Conservation (phyloP, 768 basidiomycete genomes). For the Crucibulum laeve region DNA sequence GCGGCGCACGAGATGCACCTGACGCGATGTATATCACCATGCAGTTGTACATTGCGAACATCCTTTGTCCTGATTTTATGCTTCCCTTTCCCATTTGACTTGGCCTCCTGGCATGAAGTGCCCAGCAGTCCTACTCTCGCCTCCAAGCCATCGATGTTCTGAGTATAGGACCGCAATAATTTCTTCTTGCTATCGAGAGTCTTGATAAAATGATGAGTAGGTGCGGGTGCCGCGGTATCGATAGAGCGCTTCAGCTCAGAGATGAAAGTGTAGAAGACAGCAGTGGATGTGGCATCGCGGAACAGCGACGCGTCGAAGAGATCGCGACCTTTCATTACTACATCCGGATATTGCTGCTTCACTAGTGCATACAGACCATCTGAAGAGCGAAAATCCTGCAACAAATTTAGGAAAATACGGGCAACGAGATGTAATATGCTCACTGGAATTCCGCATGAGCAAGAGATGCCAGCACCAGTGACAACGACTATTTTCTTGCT, state of each 20-base stretch:
- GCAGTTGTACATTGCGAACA: slow-evolving; percentile 87
- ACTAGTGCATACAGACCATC: slow-evolving; percentile 90
- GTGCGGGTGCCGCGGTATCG: slow-evolving; percentile 73
- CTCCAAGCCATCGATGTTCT: slow-evolving; percentile 97
- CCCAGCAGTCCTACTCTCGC: slow-evolving; percentile 72
- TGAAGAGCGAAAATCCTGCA: slow-evolving; percentile 92
- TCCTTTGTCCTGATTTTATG: slow-evolving; percentile 62
- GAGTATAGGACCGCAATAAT: slow-evolving; percentile 88
- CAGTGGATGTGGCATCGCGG: slow-evolving; percentile 77
- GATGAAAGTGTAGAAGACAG: slow-evolving; percentile 94
- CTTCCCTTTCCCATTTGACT: slow-evolving; percentile 60
- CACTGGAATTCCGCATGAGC: slow-evolving; percentile 94
- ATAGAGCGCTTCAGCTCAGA: slow-evolving; percentile 83
- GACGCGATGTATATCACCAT: slow-evolving; percentile 91
- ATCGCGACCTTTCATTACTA: slow-evolving; percentile 88
- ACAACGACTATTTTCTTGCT: background rate
- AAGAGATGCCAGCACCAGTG: slow-evolving; percentile 68
- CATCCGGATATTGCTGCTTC: slow-evolving; percentile 77
- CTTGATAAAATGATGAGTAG: slow-evolving; percentile 87
- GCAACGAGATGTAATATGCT: slow-evolving; percentile 23
- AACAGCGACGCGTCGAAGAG: slow-evolving; percentile 93
- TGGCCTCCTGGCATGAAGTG: slow-evolving; percentile 51
- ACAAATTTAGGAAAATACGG: slow-evolving; percentile 7
- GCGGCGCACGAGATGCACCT: slow-evolving; percentile 84
- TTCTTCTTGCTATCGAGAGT: slow-evolving; percentile 80